These are phyloP conservation scores for Pisolithus microcarpus DNA, from an alignment of 768 basidiomycete species.

Conservation along the genomic window DNA sequence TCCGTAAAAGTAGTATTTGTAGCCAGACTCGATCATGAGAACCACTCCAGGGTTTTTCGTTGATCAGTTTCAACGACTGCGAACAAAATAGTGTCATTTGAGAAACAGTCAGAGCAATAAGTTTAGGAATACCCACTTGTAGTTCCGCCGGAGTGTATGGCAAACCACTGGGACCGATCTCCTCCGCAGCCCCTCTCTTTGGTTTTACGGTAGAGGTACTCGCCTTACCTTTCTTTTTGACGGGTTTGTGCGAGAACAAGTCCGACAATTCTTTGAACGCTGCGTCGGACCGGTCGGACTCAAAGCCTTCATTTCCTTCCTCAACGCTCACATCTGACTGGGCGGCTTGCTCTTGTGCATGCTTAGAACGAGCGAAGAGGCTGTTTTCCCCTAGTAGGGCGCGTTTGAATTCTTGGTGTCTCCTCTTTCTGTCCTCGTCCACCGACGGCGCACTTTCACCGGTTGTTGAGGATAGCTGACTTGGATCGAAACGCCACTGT, in stretches of 20 bases:
- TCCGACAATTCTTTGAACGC: slow-evolving; percentile 42
- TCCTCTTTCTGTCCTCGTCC: slow-evolving; percentile 41
- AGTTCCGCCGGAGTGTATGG: slow-evolving; percentile 72
- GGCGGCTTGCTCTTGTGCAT: slow-evolving; percentile 6
- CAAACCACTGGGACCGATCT: slow-evolving; percentile 60
- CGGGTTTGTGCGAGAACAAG: slow-evolving; percentile 36
- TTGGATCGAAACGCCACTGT: slow-evolving; percentile 41
- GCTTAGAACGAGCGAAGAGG: slow-evolving; percentile 22
- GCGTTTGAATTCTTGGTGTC: slow-evolving; percentile 42
- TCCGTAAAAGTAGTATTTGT: slow-evolving; percentile 77
- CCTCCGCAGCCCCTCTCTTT: slow-evolving; percentile 32
- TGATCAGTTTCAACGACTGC: slow-evolving; percentile 46
- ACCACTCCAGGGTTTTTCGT: slow-evolving; percentile 57
- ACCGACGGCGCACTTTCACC: not conserved
- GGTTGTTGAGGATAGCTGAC: not conserved
- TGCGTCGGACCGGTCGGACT: slow-evolving; percentile 38
- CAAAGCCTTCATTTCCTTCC: slow-evolving; percentile 20
- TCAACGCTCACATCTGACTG: slow-evolving; percentile 16
- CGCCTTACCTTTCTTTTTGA: slow-evolving; percentile 32
- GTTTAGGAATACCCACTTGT: slow-evolving; percentile 38
- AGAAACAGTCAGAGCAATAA: not conserved
- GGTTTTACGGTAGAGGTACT: slow-evolving; percentile 16
- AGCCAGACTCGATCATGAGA: slow-evolving; percentile 78
- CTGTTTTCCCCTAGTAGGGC: slow-evolving; percentile 45
- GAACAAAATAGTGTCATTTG: not conserved